phyloP scores from a whole-genome alignment of 257 asterid species.

The Gentiana macrophylla region DNA sequence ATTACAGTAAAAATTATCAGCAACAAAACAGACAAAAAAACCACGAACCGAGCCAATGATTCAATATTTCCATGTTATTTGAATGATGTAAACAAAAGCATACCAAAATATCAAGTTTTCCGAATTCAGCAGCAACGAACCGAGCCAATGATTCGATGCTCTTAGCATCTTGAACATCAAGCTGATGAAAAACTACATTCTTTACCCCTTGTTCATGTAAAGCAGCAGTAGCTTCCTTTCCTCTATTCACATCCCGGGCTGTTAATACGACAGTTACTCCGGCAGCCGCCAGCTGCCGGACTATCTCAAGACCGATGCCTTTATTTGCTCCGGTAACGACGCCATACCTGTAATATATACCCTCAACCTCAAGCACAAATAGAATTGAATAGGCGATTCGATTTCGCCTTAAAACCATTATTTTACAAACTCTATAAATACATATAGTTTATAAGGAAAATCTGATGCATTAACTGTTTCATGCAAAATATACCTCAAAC shows the following conservation, averaged over 20 bases:
- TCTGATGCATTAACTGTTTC: too few species aligned
- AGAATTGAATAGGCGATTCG: too few species aligned
- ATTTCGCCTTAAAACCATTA: too few species aligned
- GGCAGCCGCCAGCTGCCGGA: conserved; percentile 42
- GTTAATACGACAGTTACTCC: conserved; percentile 70
- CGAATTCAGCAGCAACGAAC: conserved; percentile 39
- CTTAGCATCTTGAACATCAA: conserved; percentile 47
- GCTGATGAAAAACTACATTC: conserved; percentile 37
- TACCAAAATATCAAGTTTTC: conserved; percentile 55
- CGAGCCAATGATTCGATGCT: conserved; percentile 43
- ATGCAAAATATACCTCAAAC: too few species aligned
- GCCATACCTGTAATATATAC: conserved; percentile 42
- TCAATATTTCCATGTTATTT: too few species aligned
- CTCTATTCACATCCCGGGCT: conserved; percentile 47
- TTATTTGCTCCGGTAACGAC: conserved; percentile 74
- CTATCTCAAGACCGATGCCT: conserved; percentile 64
- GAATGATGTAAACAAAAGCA: conserved; percentile 7
- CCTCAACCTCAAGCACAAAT: too few species aligned
- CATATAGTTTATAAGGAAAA: too few species aligned
- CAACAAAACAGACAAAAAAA: too few species aligned
- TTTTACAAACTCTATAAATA: too few species aligned
- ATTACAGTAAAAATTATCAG: conserved; percentile 4
- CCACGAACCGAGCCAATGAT: too few species aligned
- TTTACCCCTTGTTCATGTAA: conserved; percentile 31
- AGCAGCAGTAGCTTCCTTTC: conserved; percentile 38